These are phyloP conservation scores for Samsoniella hepiali DNA, from an alignment of 2,329 filamentous ascomycete genomes.

Conservation along the genomic window DNA sequence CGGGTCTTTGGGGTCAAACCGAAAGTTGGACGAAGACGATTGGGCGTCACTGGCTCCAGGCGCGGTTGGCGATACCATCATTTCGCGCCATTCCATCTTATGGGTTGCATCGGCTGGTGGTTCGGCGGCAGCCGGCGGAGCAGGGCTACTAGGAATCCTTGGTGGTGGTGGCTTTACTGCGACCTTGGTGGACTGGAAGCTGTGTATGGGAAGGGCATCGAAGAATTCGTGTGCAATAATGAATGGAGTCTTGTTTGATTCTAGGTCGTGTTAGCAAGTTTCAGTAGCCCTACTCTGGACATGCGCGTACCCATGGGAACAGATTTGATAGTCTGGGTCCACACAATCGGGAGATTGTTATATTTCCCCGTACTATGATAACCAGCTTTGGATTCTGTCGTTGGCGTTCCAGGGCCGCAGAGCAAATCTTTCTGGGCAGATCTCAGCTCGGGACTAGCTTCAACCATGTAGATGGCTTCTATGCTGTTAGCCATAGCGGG, in stretches of 20 bases:
- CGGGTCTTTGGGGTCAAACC: conserved; percentile 47
- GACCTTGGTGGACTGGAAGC: conserved; percentile 72
- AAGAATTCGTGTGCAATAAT: conserved; percentile 99
- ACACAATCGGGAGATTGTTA: conserved; percentile 70
- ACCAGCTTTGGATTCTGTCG: conserved; percentile 70
- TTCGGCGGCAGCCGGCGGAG: conserved; percentile 40
- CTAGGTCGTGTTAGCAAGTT: conserved; percentile 33
- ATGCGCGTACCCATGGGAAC: conserved; percentile 61
- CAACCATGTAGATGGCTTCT: conserved; percentile 88
- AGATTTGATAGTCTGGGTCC: conserved; percentile 87
- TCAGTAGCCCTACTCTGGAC: background rate
- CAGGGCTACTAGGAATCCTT: conserved; percentile 28
- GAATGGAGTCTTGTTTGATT: conserved; percentile 73
- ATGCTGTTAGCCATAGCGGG: conserved; percentile 72
- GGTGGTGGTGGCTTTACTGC: conserved; percentile 21
- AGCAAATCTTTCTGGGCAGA: conserved; percentile 76
- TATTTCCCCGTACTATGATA: conserved; percentile 75
- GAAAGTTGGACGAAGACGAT: conserved; percentile 46
- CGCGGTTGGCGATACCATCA: conserved; percentile 70
- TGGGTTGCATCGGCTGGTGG: conserved; percentile 37
- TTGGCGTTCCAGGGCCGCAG: conserved; percentile 65
- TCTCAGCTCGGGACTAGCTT: conserved; percentile 80
- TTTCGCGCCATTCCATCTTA: conserved; percentile 70
- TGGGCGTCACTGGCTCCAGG: conserved; percentile 50
- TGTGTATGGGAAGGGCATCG: conserved; percentile 93